Evolutionary conservation across 2,329 filamentous ascomycete species (phyloP), one percentile per base, ranked within the genome.

Genomic region (Achaetomium macrosporum): DNA sequence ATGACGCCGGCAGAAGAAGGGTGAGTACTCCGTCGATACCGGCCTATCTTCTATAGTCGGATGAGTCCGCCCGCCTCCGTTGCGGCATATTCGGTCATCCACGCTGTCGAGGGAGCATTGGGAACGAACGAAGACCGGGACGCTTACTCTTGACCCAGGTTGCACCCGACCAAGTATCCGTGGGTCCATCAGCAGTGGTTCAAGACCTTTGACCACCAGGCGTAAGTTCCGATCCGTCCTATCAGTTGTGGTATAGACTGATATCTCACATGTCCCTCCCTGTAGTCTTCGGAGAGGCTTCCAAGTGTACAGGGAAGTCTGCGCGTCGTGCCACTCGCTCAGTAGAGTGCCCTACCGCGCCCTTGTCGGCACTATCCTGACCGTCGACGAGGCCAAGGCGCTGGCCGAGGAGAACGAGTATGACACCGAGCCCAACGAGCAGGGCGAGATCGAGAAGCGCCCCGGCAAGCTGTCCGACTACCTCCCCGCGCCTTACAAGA

Each of bases 261-360:
- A 15, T 37, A 25, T 47, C 53, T 59, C 20, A 59, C 52, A 47
- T 13, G 17, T 6, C 29, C 25, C 31, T 36, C 47, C 50, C 25
- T 16, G 16, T 63, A 96, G 91, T 66, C 90, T 99, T 63, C 93
- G 93, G 73, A 91, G 93, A 78, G 93, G 93, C 76, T 99, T 97
- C 84, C 91, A 96, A 77, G 93, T 99, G 70, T 99, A 99, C 82
- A 90, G 87, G 65, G 93, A 99, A 77, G 93, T 99, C 68, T 99
- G 93, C 82, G 84, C 91, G 58, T 90, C 90, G 65, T 99, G 93
- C 83, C 93, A 99, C 81, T 99, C 93, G 59, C 85, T 99, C 60
- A 85, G 79, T 74, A 89, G 93, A 78, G 84, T 99, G 55, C 92
- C 93, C 56, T 99, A 95, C 83, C 90, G 93, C 73, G 69, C 87